A percentile compares a stretch with the other conserved stretches of the same genome.
Conservation (phyloP, 768 basidiomycete species). For the Vishniacozyma victoriae region DNA sequence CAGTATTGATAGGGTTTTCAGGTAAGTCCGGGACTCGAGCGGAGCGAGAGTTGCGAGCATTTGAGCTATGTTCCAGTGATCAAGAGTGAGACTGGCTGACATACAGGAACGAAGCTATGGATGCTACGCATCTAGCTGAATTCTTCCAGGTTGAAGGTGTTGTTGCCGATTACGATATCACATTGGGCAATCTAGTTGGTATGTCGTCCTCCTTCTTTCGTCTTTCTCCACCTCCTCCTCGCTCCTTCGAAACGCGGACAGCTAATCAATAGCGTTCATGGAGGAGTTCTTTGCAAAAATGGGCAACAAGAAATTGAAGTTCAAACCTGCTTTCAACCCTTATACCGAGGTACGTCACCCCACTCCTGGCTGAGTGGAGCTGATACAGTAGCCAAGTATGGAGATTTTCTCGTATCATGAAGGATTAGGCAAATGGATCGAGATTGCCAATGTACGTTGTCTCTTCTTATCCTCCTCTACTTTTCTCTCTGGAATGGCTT, state of each 20-base stretch:
- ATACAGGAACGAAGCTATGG: slow-evolving; percentile 84
- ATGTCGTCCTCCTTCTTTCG: slow-evolving; percentile 20
- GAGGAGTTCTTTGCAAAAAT: slow-evolving; percentile 96
- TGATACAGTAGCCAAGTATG: slow-evolving; percentile 49
- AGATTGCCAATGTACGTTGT: slow-evolving; percentile 69
- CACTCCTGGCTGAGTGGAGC: not conserved
- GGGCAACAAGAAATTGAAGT: slow-evolving; percentile 86
- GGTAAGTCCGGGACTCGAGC: slow-evolving; percentile 16
- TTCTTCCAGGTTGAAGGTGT: slow-evolving; percentile 99
- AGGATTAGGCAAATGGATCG: slow-evolving; percentile 87
- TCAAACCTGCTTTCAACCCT: slow-evolving; percentile 98
- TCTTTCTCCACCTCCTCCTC: too few relatives aligned
- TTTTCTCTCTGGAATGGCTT: not conserved
- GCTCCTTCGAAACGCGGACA: too few relatives aligned
- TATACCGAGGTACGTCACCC: slow-evolving; percentile 74
- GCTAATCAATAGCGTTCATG: slow-evolving; percentile 99
- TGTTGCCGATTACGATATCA: slow-evolving; percentile 86
- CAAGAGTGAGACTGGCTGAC: not conserved
- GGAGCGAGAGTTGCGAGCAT: not conserved
- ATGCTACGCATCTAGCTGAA: slow-evolving; percentile 96
- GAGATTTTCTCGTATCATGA: slow-evolving; percentile 99
- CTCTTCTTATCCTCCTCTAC: not conserved
- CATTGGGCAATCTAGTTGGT: slow-evolving; percentile 93
- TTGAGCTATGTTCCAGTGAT: not conserved
- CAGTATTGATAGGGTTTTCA: slow-evolving; percentile 96